Evolutionary conservation across 352 stramenopile species (phyloP), one percentile per base, ranked within the genome.

Genomic region (Elongisporangium undulatum): DNA sequence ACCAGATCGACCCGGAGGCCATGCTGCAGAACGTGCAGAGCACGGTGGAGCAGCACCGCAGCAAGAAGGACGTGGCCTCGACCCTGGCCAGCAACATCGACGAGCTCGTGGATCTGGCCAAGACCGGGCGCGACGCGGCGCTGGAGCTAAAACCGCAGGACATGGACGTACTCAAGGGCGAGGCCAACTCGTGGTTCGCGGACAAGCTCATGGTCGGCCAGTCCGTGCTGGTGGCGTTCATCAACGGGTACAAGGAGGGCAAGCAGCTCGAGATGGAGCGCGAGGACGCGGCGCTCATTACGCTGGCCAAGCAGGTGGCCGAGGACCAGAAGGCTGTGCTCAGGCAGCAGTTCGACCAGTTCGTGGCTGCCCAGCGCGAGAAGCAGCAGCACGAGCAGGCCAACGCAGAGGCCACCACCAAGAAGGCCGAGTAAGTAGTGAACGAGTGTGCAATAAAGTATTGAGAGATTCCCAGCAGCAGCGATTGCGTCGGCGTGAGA

Each of bases 181-280:
- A 85, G 1, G 70, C 71, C 38, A 82, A 95, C 63, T 86, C 75
- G 57, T 95, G 86, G 86, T 72, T 92, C 19, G 79, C 81, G 2
- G 86, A 95, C 71, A 95, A 95, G 55, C 71, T 95, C 58, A 67
- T 89, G 57, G 84, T 95, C 22, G 86, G 81, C 17, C 84, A 93
- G 62, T 76, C 74, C 8, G 85, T 93, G 65, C 67, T 95, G 24
- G 71, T 89, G 72, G 80, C 82, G 34, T 95, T 94, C 52, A 92
- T 95, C 61, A 72, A 87, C 1, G 86, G 86, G 12, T 95, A 95
- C 71, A 71, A 76, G 6, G 77, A 85, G 41, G 86, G 86, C 51
- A 95, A 95, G 55, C 61, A 79, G 52, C 69, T 90, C 52, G 86
- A 95, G 65, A 53, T 95, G 49, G 62, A 78, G 50, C 79, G 86